Base-by-base conservation (phyloP, 495 filamentous ascomycete species). In the Pyrenula aspistea region DNA sequence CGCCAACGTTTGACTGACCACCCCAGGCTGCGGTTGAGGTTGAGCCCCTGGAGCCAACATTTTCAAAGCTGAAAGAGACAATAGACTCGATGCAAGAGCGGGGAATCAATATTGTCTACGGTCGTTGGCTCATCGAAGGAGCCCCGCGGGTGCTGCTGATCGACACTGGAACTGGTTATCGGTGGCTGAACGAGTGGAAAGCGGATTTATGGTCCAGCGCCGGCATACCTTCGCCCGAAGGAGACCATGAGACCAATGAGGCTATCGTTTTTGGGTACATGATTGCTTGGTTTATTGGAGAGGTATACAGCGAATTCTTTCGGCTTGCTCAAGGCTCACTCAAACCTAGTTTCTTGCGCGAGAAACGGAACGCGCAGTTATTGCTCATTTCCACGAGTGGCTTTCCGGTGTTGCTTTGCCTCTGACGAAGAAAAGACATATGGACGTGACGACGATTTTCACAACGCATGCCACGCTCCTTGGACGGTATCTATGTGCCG, bases 341-440 rank as follows among this genome's bases (percentile, higher is more conserved):
- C 22, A 2, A n/a, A 0, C 53, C 4, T 67, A 96, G 92, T 97
- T 88, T 65, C 89, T 95, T 51, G 88, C 84, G 63, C 91, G 95
- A 68, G 93, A 98, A 69, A 89, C 84, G 67, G 83, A 80, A 51
- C 86, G 83, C 58, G 93, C 93, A 0, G 89, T 98, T 55, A 88
- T 98, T 62, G 94, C 90, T 36, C 94, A 98, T 70, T 98, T 97
- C 74, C 93, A 98, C 71, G 93, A 98, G 71, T 98, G 93, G 93
- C 79, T 98, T 53, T 87, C 93, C 4, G 94, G 92, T 68, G 93
- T 98, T n/a, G 93, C 89, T 56, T 76, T 97, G 22, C 93, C 94
- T 10, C 77, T 98, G 60, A 86, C 84, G 67, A 94, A 91, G 73
- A 95, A 88, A 75, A 81, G 93, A 15, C 84, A 87, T 57, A 97